Base-by-base conservation (phyloP, 768 basidiomycete genomes). In the Phaeolepiota aurea region DNA sequence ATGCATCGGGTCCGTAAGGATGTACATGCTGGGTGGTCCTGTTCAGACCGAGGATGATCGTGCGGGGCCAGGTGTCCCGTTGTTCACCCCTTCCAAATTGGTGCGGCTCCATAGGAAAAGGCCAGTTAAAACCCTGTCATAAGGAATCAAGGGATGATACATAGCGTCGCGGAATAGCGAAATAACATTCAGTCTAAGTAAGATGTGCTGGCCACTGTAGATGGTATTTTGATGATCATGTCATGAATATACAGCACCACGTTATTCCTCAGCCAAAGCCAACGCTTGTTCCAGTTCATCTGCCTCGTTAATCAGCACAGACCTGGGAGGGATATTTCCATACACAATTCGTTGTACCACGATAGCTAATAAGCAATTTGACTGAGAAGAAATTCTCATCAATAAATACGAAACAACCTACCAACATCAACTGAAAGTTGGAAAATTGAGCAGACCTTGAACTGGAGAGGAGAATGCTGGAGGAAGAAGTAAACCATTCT, bases 401-500 rank as follows among this genome's bases (percentile, higher is more conserved):
- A 15, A 12, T 14, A 12, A 30, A 20, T 40, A 22, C 33, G 43
- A 34, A 42, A 32, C 28, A 16, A 59, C 84, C 48, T 45, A 87
- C 87, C 82, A 47, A 74, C 53, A 59, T 91, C 88, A 31, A 90
- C 61, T 1, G 83, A 83, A 33, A 91, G 60, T 55, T 91, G 89
- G 55, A 90, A 90, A 44, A 90, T 69, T 3, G 85, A 81, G 48
- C 88, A 90, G 30, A 76, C 74, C 57, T 83, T 80, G 69, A 91
- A 91, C 50, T 87, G 88, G 37, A 91, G 52, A 1, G 86, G 82
- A 0, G 80, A 81, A 10, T 66, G 56, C 53, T 83, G 74, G 37
- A 79, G 46, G 61, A 91, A 89, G 60, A 90, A 91, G 54, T 91
- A 91, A 2, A 71, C 69, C 9, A 82, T 78, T 56, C 87, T 91